Base-by-base conservation (phyloP, 208 protist species). In the Wallacemonas sp. region DNA sequence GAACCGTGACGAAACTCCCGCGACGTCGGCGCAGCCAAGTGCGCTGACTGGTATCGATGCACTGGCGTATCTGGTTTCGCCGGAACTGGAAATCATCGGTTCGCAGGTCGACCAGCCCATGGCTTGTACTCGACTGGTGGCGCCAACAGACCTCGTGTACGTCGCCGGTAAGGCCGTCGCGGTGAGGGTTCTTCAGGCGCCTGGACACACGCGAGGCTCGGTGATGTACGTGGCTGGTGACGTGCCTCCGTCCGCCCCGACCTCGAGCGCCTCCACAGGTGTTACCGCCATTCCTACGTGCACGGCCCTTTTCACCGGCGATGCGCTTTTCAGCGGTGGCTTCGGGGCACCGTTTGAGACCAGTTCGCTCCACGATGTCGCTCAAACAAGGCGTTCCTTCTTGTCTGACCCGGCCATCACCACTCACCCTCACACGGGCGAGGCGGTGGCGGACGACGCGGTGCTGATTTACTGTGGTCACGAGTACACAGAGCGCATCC, bases 251-350 rank as follows among this genome's bases (percentile, higher is more conserved):
- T 24, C 27, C 19, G 46, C 37, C 13, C 46, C 0, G 19, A 41
- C 29, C 13, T 30, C 64, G 26, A 54, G 55, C 26, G 30, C 70
- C 3, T 60, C 70, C 6, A 59, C n/a, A n/a, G n/a, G 86, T 41
- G 92, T 92, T 54, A 80, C 76, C 22, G 88, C 83, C 42, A 83
- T 9, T 42, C 41, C 41, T 2, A 46, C 85, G 26, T 72, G 70
- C 42, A 63, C 81, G 8, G 83, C 84, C 6, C 70, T 97, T 39
- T 98, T 98, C 75, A 96, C 90, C 1, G 94, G 97, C 19, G 97
- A 98, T 63, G 91, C 85, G 19, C 81, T 98, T 48, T 98, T 98
- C 76, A 85, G 85, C 48, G 93, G 81, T 39, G 95, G 95, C 4
- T 93, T 85, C 52, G 97, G 97, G 1, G 74, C 85, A 9, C 85